A percentile compares a stretch with the other conserved stretches of the same genome.
Conservation (phyloP, 1,139 yeast species). For the Scheffersomyces illinoinensis region DNA sequence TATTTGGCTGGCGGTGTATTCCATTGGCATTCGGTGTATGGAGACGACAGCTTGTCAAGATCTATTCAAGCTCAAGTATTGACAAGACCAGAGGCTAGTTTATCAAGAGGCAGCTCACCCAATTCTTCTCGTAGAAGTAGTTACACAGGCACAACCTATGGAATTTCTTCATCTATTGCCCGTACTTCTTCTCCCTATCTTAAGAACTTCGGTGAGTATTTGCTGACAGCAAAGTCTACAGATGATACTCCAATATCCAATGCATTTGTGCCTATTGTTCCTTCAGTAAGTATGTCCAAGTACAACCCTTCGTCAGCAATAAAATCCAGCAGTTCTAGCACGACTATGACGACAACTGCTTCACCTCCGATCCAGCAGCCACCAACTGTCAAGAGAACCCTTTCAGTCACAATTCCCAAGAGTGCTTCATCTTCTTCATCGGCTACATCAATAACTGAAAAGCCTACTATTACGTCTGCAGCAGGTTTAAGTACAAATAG, state of each 20-base stretch:
- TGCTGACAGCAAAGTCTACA: conserved; percentile 34
- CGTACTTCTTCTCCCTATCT: conserved; percentile 28
- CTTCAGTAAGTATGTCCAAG: background rate
- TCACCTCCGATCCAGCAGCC: background rate
- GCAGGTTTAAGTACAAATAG: background rate
- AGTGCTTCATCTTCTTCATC: background rate
- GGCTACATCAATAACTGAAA: background rate
- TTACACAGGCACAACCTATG: conserved; percentile 3
- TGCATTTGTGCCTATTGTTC: conserved; percentile 4
- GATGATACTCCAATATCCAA: conserved; percentile 21
- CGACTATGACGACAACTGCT: background rate
- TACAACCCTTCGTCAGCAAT: background rate
- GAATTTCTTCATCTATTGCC: background rate
- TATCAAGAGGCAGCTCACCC: conserved; percentile 16
- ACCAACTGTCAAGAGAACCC: background rate
- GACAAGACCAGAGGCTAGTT: conserved; percentile 24
- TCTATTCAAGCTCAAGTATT: conserved; percentile 14
- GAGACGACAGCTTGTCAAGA: conserved; percentile 29
- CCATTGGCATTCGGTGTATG: conserved; percentile 36
- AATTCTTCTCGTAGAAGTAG: conserved; percentile 12
- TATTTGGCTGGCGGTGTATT: conserved; percentile 45
- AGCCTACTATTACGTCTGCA: background rate
- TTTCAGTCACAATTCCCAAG: background rate
- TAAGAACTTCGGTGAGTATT: conserved; percentile 40
- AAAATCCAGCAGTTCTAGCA: background rate